Evolutionary conservation across 1,284 basidiomycete genomes (phyloP).

Genomic region (Melampsora abietis-canadensis): DNA sequence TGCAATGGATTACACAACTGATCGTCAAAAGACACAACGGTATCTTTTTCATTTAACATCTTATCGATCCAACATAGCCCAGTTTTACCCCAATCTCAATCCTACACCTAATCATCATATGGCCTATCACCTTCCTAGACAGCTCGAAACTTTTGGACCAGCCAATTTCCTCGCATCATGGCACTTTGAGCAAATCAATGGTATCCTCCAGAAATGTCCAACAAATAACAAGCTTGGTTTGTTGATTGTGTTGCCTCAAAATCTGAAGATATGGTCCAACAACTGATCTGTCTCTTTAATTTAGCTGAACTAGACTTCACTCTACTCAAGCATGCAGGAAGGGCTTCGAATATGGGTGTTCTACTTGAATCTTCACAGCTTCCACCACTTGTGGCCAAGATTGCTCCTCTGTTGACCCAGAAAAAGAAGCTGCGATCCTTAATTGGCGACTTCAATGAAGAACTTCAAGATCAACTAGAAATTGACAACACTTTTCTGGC

Average conservation of each 20-base stretch:
- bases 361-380: slow-evolving; percentile 11
- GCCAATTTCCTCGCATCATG: slow-evolving; percentile 30
- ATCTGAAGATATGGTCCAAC: too few species aligned
- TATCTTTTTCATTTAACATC: slow-evolving; percentile 31
- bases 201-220: slow-evolving; percentile 29
- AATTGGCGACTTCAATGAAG: slow-evolving; percentile 25
- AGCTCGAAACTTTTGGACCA: slow-evolving; percentile 21
- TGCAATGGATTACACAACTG: slow-evolving; percentile 18
- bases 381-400: slow-evolving; percentile 9
- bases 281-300: not conserved
- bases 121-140: slow-evolving; percentile 22
- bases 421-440: slow-evolving; percentile 27
- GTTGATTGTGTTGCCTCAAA: too few species aligned
- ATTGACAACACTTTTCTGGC: slow-evolving; percentile 10
- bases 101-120: slow-evolving; percentile 37
- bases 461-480: not conserved
- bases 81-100: slow-evolving; percentile 11
- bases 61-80: slow-evolving; percentile 19
- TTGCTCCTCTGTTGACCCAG: slow-evolving; percentile 15
- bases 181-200: slow-evolving; percentile 37
- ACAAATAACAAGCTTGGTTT: slow-evolving; percentile 13
- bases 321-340: slow-evolving; percentile 19
- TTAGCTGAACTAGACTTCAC: slow-evolving; percentile 21
- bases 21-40: not conserved
- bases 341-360: slow-evolving; percentile 29